phyloP scores from a whole-genome alignment of 352 stramenopile species.

The Pythium monospermum region DNA sequence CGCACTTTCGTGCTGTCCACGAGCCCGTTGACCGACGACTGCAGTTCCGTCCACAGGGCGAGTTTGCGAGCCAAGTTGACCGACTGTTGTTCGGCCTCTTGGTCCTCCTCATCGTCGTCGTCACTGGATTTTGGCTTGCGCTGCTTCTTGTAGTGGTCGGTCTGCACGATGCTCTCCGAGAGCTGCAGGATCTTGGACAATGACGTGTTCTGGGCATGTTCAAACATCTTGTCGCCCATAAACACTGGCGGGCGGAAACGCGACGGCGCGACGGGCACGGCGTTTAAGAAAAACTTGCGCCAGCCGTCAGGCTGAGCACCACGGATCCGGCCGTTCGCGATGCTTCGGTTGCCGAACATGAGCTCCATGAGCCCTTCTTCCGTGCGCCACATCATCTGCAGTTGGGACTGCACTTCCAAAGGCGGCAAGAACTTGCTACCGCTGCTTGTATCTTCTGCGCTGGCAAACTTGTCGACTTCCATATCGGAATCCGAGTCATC shows the following conservation, averaged over 20 bases:
- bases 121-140: slow-evolving; percentile 23
- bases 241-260: slow-evolving; percentile 98
- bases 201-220: slow-evolving; percentile 97
- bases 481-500: slow-evolving; percentile 79
- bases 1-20: slow-evolving; percentile 80
- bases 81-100: slow-evolving; percentile 40
- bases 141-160: slow-evolving; percentile 58
- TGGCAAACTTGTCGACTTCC: slow-evolving; percentile 54
- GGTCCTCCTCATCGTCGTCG: slow-evolving; percentile 51
- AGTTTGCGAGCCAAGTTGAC: slow-evolving; percentile 90
- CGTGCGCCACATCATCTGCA: slow-evolving; percentile 93
- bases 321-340: slow-evolving; percentile 54
- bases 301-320: slow-evolving; percentile 70
- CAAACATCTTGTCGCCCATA: slow-evolving; percentile 93
- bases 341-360: slow-evolving; percentile 87
- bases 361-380: slow-evolving; percentile 91
- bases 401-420: slow-evolving; percentile 94
- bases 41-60: slow-evolving; percentile 96
- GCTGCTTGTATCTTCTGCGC: slow-evolving; percentile 56
- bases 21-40: slow-evolving; percentile 88
- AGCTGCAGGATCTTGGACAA: slow-evolving; percentile 93
- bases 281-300: slow-evolving; percentile 95
- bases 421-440: slow-evolving; percentile 93
- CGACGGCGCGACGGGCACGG: slow-evolving; percentile 95
- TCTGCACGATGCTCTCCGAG: slow-evolving; percentile 87